A percentile compares a stretch with the other conserved stretches of the same genome.
These are phyloP conservation scores for Anisodus tanguticus DNA, from an alignment of 257 asterid species.

Conservation along the genomic window DNA sequence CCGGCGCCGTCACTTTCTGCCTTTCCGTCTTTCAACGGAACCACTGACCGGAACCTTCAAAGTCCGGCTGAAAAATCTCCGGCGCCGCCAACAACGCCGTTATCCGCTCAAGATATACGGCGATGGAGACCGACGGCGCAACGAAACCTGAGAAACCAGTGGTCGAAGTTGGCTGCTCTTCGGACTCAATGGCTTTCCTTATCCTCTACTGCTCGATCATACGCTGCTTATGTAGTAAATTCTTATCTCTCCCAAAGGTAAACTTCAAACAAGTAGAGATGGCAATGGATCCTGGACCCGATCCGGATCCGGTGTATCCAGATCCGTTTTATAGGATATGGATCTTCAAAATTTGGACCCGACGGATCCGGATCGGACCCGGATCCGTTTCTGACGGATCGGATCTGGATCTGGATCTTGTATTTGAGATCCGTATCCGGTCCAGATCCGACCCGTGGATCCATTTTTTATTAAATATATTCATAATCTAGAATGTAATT, in stretches of 20 bases:
- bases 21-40: neutral
- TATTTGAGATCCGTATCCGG: no score
- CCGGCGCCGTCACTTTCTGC: neutral
- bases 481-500: no score
- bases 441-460: no score
- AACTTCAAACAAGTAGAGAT: neutral
- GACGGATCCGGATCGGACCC: no score
- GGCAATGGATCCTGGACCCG: no score
- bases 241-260: slow-evolving; percentile 76
- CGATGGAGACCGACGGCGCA: slow-evolving; percentile 91
- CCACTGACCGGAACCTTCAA: neutral
- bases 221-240: slow-evolving; percentile 75
- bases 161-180: slow-evolving; percentile 71
- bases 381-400: no score
- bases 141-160: slow-evolving; percentile 80
- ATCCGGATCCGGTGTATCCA: no score
- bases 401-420: no score
- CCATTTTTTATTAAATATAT: no score
- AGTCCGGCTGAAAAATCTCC: slow-evolving; percentile 27
- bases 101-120: slow-evolving; percentile 49
- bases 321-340: no score
- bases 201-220: slow-evolving; percentile 63
- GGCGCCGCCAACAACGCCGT: slow-evolving; percentile 36
- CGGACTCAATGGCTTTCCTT: slow-evolving; percentile 70
- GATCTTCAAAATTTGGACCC: no score